Base-by-base conservation (phyloP, 1,284 basidiomycete genomes). In the Malassezia slooffiae region DNA sequence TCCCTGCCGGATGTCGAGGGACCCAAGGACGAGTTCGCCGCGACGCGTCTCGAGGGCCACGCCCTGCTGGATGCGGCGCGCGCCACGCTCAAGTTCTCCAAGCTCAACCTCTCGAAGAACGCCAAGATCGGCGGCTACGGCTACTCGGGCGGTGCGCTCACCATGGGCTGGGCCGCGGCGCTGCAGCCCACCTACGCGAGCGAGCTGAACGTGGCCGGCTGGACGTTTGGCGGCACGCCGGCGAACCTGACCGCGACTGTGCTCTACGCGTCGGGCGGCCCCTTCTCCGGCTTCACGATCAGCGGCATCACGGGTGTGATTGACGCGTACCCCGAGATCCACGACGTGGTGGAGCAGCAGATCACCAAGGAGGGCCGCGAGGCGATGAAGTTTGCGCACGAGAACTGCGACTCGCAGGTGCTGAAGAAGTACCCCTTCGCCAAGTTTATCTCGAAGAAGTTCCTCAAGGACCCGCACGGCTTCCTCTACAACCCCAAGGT, bases 81-180 rank as follows among this genome's bases (percentile, higher is more conserved):
- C 13, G 58, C 58, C 10, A 39, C 42, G 7, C 27, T 41, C 8
- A 20, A n/a, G 16, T 52, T 43, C 24, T 27, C 37, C 21, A 33
- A 29, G 22, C n/a, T 34, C 8, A 13, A 13, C 24, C 30, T 56
- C 15, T 37, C 50, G 7, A 9, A 32, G 16, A 17, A 45, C 42
- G 52, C 39, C 20, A 22, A 34, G 3, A 46, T 60, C 16, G 60
- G 35, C 2, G 33, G 50, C 1, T 47, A 43, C 17, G 57, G 55
- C 11, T 60, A 63, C 41, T 54, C 50, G 9, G 57, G 58, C n/a
- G 58, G 60, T n/a, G 58, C 51, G 0, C 54, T 57, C 29, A 57
- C 59, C 5, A 52, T 49, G 0, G 61, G 58, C 2, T 66, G 63
- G 63, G 53, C 61, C 1, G 48, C 54, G 1, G 41, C 48, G 20